Percentiles rank a stretch among this genome's conserved stretches.
These are phyloP conservation scores for Pseudozyma hubeiensis DNA, from an alignment of 1,284 basidiomycete genomes.

Conservation along the genomic window DNA sequence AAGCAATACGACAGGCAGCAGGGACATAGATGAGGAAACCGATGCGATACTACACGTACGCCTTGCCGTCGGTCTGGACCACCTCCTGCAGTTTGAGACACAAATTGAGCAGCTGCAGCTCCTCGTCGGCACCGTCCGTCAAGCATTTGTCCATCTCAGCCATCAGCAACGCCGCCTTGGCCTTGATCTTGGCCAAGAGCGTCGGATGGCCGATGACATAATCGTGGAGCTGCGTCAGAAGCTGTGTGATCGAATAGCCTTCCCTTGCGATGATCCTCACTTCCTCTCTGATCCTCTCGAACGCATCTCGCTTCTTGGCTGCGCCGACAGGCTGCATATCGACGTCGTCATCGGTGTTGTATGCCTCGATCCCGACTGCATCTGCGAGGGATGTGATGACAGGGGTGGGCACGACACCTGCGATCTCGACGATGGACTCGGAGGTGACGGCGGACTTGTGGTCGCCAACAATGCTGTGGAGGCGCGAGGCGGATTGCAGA, in stretches of 20 bases:
- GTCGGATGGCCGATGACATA: conserved; percentile 84
- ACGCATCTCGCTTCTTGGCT: conserved; percentile 70
- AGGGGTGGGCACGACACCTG: conserved; percentile 86
- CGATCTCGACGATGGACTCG: conserved; percentile 87
- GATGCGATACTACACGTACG: conserved; percentile 20
- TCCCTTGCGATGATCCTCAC: conserved; percentile 83
- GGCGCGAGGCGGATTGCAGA: conserved; percentile 91
- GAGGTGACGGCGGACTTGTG: conserved; percentile 38
- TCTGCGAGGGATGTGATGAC: conserved; percentile 79
- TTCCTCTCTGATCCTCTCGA: conserved; percentile 78
- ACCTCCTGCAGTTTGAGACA: conserved; percentile 75
- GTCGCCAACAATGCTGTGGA: conserved; percentile 69
- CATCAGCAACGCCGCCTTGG: conserved; percentile 82
- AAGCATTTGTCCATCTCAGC: conserved; percentile 96
- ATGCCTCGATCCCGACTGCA: conserved; percentile 77
- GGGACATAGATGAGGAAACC: too few species aligned
- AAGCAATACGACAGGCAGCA: not conserved
- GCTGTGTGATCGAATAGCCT: conserved; percentile 91
- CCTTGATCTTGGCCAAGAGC: conserved; percentile 83
- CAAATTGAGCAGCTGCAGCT: conserved; percentile 91
- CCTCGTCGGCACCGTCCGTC: conserved; percentile 97
- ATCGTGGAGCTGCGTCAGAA: conserved; percentile 93
- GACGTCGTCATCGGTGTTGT: conserved; percentile 70
- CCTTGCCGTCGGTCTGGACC: conserved; percentile 40
- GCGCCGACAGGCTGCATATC: conserved; percentile 72